Conservation (phyloP, 805 yeast species). For the Nakazawaea wickerhamii region DNA sequence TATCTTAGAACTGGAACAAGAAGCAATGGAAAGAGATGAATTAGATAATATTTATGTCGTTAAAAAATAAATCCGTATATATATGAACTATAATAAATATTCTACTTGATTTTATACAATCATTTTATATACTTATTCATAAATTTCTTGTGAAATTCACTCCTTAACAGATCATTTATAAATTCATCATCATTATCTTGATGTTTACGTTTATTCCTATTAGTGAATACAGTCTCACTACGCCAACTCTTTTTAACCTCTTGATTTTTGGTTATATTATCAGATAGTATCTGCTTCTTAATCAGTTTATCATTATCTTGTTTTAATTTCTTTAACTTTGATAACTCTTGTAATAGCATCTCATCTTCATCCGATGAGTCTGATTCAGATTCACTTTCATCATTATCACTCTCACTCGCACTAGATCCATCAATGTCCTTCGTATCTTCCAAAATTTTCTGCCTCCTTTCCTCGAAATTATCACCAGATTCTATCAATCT, state of each 20-base stretch:
- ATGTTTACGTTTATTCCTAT: constrained; percentile 17
- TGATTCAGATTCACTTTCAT: constrained; percentile 44
- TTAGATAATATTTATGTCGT: constrained; percentile 67
- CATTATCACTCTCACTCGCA: too few relatives aligned
- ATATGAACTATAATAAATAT: too few relatives aligned
- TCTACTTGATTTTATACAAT: too few relatives aligned
- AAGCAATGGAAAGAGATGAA: constrained; percentile 78
- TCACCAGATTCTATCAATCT: not conserved
- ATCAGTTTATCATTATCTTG: constrained; percentile 24
- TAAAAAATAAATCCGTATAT: constrained; percentile 18
- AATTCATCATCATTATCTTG: constrained; percentile 20
- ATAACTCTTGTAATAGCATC: constrained; percentile 27
- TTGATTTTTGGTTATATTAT: constrained; percentile 19
- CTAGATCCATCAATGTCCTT: constrained; percentile 9
- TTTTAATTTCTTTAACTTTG: constrained; percentile 25
- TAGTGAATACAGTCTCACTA: constrained; percentile 25
- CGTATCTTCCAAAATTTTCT: constrained; percentile 15
- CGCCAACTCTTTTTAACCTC: constrained; percentile 28
- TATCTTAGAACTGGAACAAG: constrained; percentile 91
- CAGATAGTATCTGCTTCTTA: constrained; percentile 21
- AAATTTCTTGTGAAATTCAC: constrained; percentile 37
- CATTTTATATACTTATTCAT: constrained; percentile 33
- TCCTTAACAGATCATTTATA: constrained; percentile 28
- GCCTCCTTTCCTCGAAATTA: constrained; percentile 13
- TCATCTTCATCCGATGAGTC: constrained; percentile 27